Conservation (phyloP, 2,329 filamentous ascomycete genomes). For the Neopestalotiopsis sp. region DNA sequence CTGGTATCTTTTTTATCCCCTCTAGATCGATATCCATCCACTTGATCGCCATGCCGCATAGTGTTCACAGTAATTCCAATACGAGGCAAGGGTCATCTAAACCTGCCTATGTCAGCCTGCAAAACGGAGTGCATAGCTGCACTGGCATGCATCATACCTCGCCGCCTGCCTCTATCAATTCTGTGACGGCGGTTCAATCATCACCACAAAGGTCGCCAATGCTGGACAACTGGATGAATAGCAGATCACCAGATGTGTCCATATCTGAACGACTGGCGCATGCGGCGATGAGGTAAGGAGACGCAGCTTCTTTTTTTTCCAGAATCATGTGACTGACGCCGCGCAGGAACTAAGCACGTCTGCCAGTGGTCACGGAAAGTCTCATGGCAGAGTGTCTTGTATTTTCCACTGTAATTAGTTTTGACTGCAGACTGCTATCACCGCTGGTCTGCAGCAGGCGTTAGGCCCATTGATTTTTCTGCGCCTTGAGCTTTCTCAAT, state of each 20-base stretch:
- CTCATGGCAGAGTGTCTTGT: neutral
- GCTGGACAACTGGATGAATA: conserved; percentile 4
- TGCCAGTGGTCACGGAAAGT: neutral
- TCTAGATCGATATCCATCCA: neutral
- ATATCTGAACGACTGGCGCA: neutral
- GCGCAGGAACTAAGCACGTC: neutral
- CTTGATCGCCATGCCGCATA: conserved; percentile 14
- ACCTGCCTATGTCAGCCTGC: neutral
- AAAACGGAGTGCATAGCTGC: neutral
- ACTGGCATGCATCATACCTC: neutral
- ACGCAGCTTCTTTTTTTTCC: neutral
- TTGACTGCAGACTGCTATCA: neutral
- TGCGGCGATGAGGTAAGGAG: conserved; percentile 7
- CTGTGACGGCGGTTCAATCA: neutral
- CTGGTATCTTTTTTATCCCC: neutral
- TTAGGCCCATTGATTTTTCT: neutral
- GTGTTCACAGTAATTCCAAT: conserved; percentile 5
- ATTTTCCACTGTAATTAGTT: conserved; percentile 1
- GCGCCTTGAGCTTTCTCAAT: neutral
- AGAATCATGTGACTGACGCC: neutral
- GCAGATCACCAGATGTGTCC: neutral
- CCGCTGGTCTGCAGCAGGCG: neutral
- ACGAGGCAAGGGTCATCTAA: neutral
- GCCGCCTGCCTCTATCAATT: neutral
- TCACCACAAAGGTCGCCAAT: neutral